phyloP scores from a whole-genome alignment of 306 rosid genomes.

The Benincasa hispida region DNA sequence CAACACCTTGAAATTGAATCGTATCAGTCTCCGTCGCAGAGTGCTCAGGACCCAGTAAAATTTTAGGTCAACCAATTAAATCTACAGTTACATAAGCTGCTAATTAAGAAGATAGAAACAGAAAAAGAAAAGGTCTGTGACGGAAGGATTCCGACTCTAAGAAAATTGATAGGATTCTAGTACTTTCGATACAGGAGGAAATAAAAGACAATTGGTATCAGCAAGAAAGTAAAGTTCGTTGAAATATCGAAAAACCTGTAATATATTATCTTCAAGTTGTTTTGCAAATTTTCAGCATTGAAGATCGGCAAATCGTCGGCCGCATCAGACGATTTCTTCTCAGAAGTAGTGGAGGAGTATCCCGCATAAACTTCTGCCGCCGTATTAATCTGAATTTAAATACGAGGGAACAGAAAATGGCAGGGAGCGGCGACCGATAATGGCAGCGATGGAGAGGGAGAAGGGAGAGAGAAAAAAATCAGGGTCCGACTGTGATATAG shows the following conservation, averaged over 20 bases:
- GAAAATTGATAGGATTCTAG: background rate
- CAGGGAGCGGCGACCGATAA: too few species aligned
- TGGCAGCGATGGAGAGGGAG: too few species aligned
- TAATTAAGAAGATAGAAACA: background rate
- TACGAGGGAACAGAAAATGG: conserved; percentile 13
- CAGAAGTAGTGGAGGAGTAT: conserved; percentile 34
- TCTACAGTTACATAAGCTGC: background rate
- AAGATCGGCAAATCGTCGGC: conserved; percentile 45
- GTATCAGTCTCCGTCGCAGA: too few species aligned
- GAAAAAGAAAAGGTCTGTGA: background rate
- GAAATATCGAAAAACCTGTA: conserved; percentile 58
- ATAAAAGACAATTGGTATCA: background rate
- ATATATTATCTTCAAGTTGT: conserved; percentile 65
- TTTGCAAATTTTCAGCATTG: conserved; percentile 84
- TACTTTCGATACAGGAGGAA: background rate
- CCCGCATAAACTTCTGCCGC: conserved; percentile 42
- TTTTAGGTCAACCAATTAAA: background rate
- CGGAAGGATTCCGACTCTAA: background rate
- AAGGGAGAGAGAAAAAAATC: too few species aligned
- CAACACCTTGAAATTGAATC: too few species aligned
- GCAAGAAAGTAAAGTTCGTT: background rate
- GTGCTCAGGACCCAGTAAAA: background rate
- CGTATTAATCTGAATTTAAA: conserved; percentile 1
- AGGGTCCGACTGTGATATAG: too few species aligned
- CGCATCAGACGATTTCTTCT: conserved; percentile 55